Evolutionary conservation across 371 early-diverging fungal genomes (phyloP), one percentile per base, ranked within the genome.

Genomic region (Neoconidiobolus thromboides): DNA sequence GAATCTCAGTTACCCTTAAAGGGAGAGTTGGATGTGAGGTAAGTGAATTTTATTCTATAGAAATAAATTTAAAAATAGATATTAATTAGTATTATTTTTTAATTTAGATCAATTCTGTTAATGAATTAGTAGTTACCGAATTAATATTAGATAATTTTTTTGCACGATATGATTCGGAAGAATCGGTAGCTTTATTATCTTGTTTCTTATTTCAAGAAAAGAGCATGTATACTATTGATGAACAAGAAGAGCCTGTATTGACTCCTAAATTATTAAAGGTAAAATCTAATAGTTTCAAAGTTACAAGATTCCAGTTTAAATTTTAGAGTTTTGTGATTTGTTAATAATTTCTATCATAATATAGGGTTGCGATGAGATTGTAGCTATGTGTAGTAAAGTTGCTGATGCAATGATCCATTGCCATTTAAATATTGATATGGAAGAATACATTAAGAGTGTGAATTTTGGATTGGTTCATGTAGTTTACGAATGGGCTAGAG

Each of bases 1-100:
- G 85, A 58, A 26, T 26, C 26, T 87, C 89, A 0, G 92, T 96
- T 2, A 85, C 88, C 60, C 81, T 98, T 47, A 99, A 99, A 76
- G 99, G 99, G n/a, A 86, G 93, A 36, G 92, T 99, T n/a, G 99
- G 97, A 1, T 97, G 97, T 71, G 98, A 99, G 26, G 26, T 26
- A 26, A 26, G 26, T 26, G 26, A 26, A 26, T 26, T 26, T 26
- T 26, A 26, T 26, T 26, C 26, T 26, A 26, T 26, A 26, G 26
- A 26, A 26, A 26, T 26, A 26, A 26, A 26, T 26, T 26, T 26
- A 26, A 26, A 26, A 26, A 26, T 26, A 26, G 26, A 26, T 26
- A 26, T 26, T 26, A 26, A 26, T 26, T 26, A 26, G 26, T 26
- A 26, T 26, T 26, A 26, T 26, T 26, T 26, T 26, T 26, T 26